phyloP scores from a whole-genome alignment of 306 rosid species.

The Gastrolobium villosum region DNA sequence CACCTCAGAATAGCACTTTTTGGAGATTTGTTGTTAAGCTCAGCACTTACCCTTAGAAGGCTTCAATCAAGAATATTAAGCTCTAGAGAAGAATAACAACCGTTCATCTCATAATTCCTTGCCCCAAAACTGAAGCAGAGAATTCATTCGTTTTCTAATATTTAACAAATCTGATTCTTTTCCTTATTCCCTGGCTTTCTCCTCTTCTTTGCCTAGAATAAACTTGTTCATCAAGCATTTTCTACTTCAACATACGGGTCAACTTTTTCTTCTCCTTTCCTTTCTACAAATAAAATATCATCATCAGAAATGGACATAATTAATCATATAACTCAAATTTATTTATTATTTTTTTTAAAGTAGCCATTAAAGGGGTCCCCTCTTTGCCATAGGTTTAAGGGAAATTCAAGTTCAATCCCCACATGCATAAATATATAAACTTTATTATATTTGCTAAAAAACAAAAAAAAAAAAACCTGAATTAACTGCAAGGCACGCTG shows the following conservation, averaged over 20 bases:
- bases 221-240: slow-evolving; percentile 42
- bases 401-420: slow-evolving; percentile 21
- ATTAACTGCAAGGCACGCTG: slow-evolving; percentile 49
- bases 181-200: slow-evolving; percentile 25
- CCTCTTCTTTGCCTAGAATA: slow-evolving; percentile 35
- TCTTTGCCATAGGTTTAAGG: neutral
- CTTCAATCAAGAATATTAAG: slow-evolving; percentile 50
- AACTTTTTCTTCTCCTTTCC: slow-evolving; percentile 34
- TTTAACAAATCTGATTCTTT: slow-evolving; percentile 38
- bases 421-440: neutral
- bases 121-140: slow-evolving; percentile 54
- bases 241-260: neutral
- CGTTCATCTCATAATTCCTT: slow-evolving; percentile 53
- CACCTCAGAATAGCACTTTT: slow-evolving; percentile 52
- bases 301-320: slow-evolving; percentile 23
- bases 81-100: slow-evolving; percentile 45
- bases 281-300: slow-evolving; percentile 5
- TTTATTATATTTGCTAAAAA: neutral
- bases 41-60: slow-evolving; percentile 38
- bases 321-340: neutral
- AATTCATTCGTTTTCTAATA: slow-evolving; percentile 55
- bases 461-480: slow-evolving; percentile 22
- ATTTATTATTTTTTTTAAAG: slow-evolving; percentile 32
- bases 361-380: slow-evolving; percentile 18
- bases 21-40: slow-evolving; percentile 41